Percentiles rank a stretch among this genome's conserved stretches.
These are phyloP conservation scores for Geosmithia flava DNA, from an alignment of 2,329 filamentous ascomycete genomes.

Conservation along the genomic window DNA sequence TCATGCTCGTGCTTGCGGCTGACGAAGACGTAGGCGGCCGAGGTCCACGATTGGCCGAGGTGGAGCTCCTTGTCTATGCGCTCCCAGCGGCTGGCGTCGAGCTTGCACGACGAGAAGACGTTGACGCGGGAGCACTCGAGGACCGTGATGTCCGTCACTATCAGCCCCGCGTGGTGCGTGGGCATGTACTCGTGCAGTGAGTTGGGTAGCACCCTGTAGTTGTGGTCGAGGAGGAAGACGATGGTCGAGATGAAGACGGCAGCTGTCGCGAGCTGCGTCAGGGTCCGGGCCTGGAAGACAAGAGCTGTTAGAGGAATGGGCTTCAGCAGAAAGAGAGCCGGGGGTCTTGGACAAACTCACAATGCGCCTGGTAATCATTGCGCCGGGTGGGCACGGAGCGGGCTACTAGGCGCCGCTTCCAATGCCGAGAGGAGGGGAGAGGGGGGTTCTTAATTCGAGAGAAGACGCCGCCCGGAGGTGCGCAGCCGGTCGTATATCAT, in stretches of 20 bases:
- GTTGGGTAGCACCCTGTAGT: constrained; percentile 75
- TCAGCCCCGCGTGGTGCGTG: constrained; percentile 68
- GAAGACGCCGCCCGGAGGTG: not conserved
- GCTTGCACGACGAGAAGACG: constrained; percentile 60
- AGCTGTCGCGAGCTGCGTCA: constrained; percentile 61
- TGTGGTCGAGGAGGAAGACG: constrained; percentile 74
- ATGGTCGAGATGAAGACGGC: constrained; percentile 55
- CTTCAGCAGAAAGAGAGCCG: not conserved
- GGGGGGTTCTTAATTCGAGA: not conserved
- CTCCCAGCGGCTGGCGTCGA: constrained; percentile 63
- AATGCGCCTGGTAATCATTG: constrained; percentile 23
- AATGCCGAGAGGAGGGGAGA: not conserved
- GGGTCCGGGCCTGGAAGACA: constrained; percentile 45
- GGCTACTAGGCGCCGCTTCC: not conserved
- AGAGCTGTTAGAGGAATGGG: not conserved
- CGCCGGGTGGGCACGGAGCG: not conserved
- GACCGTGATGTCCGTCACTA: constrained; percentile 78
- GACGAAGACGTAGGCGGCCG: constrained; percentile 70
- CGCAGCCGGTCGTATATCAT: not conserved
- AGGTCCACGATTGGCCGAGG: constrained; percentile 60
- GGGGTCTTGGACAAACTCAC: constrained; percentile 11
- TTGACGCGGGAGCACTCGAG: constrained; percentile 66
- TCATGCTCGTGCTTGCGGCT: constrained; percentile 80
- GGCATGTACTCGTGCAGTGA: constrained; percentile 81
- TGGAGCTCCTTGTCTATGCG: constrained; percentile 85